Conservation (phyloP, 2,329 filamentous ascomycete genomes). For the Ceratocystis papillata region DNA sequence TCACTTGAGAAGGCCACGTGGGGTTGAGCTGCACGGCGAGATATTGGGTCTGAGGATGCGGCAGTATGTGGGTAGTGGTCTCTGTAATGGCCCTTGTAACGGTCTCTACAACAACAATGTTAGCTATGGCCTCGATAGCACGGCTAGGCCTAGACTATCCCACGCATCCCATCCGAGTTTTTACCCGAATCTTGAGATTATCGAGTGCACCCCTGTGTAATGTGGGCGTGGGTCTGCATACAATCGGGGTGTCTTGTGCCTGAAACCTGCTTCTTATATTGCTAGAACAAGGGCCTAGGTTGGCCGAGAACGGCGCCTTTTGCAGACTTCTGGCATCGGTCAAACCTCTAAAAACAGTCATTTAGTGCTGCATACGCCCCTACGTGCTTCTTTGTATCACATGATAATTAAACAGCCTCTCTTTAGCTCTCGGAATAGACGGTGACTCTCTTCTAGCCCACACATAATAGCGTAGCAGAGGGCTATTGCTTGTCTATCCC, state of each 20-base stretch:
- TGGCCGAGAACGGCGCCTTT: constrained; percentile 2
- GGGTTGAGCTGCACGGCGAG: neutral
- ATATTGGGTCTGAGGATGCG: too few species aligned
- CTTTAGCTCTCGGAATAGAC: neutral
- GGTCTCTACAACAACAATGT: neutral
- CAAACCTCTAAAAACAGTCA: neutral
- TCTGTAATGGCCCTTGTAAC: neutral
- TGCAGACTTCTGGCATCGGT: neutral
- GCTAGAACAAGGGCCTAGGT: neutral
- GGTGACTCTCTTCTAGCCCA: neutral
- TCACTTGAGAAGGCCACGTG: neutral
- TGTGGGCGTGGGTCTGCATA: neutral
- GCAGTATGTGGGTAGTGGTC: neutral
- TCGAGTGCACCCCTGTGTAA: constrained; percentile 6
- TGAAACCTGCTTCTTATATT: constrained; percentile 2
- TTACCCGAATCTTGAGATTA: neutral
- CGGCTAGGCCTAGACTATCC: neutral
- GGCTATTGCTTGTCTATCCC: neutral
- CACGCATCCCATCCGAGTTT: too few species aligned
- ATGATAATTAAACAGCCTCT: neutral
- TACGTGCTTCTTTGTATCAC: neutral
- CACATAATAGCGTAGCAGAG: neutral
- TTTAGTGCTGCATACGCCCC: neutral
- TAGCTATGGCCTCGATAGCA: neutral
- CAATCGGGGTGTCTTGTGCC: neutral